phyloP scores from a whole-genome alignment of 371 early-diverging fungal species.

The Mortierella sp. region DNA sequence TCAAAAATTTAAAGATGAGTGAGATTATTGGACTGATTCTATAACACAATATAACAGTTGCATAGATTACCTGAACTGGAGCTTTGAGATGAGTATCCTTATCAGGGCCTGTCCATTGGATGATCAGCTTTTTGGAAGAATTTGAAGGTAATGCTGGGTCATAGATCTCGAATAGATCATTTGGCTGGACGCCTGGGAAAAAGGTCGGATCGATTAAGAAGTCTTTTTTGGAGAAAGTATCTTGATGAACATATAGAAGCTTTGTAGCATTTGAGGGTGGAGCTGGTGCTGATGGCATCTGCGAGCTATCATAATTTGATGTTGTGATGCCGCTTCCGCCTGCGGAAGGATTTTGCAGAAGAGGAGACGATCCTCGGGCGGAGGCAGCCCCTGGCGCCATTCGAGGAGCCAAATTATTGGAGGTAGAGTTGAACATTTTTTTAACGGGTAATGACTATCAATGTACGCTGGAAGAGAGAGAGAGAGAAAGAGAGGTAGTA shows the following conservation, averaged over 20 bases:
- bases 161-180: slow-evolving; percentile 84
- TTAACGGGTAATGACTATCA: no score
- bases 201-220: slow-evolving; percentile 86
- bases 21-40: neutral
- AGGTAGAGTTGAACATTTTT: slow-evolving; percentile 18
- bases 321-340: slow-evolving; percentile 15
- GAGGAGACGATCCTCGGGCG: slow-evolving; percentile 21
- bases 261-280: slow-evolving; percentile 32
- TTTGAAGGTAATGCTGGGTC: slow-evolving; percentile 57
- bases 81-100: slow-evolving; percentile 49
- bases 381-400: slow-evolving; percentile 5
- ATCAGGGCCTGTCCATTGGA: slow-evolving; percentile 55
- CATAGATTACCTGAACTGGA: slow-evolving; percentile 51
- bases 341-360: slow-evolving; percentile 8
- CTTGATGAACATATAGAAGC: slow-evolving; percentile 73
- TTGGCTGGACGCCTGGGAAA: slow-evolving; percentile 80
- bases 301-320: slow-evolving; percentile 8
- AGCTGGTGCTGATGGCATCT: slow-evolving; percentile 7
- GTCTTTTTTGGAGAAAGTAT: slow-evolving; percentile 76
- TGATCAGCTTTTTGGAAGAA: slow-evolving; percentile 39
- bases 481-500: no score
- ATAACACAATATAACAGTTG: neutral
- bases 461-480: no score
- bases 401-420: neutral
- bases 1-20: slow-evolving; percentile 22